A percentile compares a stretch with the other conserved stretches of the same genome.
These are phyloP conservation scores for Pichia insulana DNA, from an alignment of 805 yeast genomes.

Conservation along the genomic window DNA sequence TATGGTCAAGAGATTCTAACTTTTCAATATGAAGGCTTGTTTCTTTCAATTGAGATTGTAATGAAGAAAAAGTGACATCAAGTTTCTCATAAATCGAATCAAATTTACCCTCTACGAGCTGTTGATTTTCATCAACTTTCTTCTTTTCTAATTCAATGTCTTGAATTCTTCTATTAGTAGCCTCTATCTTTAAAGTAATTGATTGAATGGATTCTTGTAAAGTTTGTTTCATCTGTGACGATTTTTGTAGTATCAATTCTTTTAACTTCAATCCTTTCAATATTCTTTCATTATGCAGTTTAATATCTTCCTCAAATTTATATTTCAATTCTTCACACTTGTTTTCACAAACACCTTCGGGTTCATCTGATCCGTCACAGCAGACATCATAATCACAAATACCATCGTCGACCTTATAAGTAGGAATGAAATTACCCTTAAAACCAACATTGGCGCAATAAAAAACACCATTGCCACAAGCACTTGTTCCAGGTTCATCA, in stretches of 20 bases:
- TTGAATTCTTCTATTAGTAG: constrained; percentile 24
- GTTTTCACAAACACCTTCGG: constrained; percentile 42
- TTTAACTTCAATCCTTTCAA: constrained; percentile 31
- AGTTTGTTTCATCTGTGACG: constrained; percentile 16
- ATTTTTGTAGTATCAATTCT: constrained; percentile 23
- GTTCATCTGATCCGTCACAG: constrained; percentile 93
- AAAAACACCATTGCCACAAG: constrained; percentile 52
- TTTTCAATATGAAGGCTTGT: neutral
- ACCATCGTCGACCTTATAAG: constrained; percentile 74
- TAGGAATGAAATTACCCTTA: constrained; percentile 51
- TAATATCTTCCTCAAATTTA: constrained; percentile 25
- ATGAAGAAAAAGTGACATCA: constrained; percentile 6
- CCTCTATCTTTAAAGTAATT: constrained; percentile 7
- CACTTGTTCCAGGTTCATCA: constrained; percentile 94
- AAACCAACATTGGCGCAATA: constrained; percentile 77
- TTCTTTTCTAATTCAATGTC: constrained; percentile 5
- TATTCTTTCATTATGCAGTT: constrained; percentile 16
- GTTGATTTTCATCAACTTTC: constrained; percentile 1
- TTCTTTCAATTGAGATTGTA: neutral
- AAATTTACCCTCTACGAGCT: neutral
- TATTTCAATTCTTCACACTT: constrained; percentile 43
- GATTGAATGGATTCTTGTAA: constrained; percentile 13
- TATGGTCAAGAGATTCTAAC: constrained; percentile 30
- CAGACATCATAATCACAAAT: constrained; percentile 82
- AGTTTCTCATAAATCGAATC: constrained; percentile 11